Conservation (phyloP, 768 basidiomycete genomes). For the Termitomyces sp. region DNA sequence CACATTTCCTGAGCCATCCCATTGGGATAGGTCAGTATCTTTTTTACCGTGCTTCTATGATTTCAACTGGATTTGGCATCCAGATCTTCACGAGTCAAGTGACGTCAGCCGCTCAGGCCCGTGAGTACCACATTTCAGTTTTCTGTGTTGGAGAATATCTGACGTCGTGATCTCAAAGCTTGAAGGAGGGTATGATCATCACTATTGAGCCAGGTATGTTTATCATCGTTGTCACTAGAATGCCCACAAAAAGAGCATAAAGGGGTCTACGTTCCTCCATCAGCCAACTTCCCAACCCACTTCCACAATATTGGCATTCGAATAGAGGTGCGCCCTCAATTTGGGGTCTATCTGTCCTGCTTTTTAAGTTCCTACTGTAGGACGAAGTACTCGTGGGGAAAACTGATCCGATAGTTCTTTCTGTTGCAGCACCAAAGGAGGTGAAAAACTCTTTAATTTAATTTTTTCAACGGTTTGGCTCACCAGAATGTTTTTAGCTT, state of each 20-base stretch:
- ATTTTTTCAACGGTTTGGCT: background rate
- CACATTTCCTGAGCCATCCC: slow-evolving; percentile 89
- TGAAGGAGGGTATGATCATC: slow-evolving; percentile 84
- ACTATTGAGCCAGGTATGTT: slow-evolving; percentile 81
- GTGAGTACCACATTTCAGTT: slow-evolving; percentile 30
- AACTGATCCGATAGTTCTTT: slow-evolving; percentile 57
- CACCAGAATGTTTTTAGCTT: slow-evolving; percentile 33
- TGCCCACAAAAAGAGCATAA: background rate
- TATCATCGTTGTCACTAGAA: background rate
- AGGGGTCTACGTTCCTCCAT: slow-evolving; percentile 88
- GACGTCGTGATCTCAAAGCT: slow-evolving; percentile 29
- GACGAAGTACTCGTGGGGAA: slow-evolving; percentile 73
- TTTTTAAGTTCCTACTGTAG: slow-evolving; percentile 20
- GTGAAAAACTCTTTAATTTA: slow-evolving; percentile 25
- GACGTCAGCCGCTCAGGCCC: slow-evolving; percentile 48
- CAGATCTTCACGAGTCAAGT: slow-evolving; percentile 87
- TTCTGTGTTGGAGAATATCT: background rate
- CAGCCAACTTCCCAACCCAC: slow-evolving; percentile 70
- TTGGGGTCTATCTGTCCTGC: background rate
- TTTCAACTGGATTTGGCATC: background rate
- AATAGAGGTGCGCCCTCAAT: slow-evolving; percentile 60
- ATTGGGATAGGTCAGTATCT: slow-evolving; percentile 73
- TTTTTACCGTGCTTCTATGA: background rate
- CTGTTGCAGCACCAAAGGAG: slow-evolving; percentile 79
- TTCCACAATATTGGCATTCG: slow-evolving; percentile 92